Conservation (phyloP, 345 rosid genomes). For the Orychophragmus violaceus region DNA sequence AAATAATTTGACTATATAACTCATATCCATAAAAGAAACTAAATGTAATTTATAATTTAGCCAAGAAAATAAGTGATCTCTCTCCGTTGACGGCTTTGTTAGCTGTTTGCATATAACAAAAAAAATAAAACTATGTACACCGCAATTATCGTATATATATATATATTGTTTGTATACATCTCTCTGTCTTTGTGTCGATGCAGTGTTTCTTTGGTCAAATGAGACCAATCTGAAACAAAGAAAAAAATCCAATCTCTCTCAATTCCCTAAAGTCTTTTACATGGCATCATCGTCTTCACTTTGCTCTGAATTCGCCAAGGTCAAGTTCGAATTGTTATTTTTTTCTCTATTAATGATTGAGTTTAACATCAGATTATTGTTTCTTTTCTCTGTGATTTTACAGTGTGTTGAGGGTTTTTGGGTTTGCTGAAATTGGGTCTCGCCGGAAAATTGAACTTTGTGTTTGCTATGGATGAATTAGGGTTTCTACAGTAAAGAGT, state of each 20-base stretch:
- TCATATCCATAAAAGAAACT: neutral
- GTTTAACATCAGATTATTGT: neutral
- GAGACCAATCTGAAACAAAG: conserved; percentile 30
- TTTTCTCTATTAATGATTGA: neutral
- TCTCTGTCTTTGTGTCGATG: conserved; percentile 13
- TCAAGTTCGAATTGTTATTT: neutral
- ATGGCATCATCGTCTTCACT: conserved; percentile 11
- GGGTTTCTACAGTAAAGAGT: conserved; percentile 1
- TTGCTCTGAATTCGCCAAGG: conserved; percentile 14
- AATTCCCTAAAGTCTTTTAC: neutral
- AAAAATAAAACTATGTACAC: too few species aligned
- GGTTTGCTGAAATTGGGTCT: neutral
- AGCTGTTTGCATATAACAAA: too few species aligned
- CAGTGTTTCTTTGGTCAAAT: conserved; percentile 34
- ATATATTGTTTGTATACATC: neutral
- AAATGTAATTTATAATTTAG: neutral
- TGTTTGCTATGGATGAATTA: neutral
- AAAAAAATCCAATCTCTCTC: conserved; percentile 15
- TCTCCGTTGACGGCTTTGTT: neutral
- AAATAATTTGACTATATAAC: neutral
- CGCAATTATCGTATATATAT: neutral
- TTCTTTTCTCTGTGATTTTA: neutral
- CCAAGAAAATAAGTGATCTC: neutral
- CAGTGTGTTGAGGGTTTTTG: neutral
- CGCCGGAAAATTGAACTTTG: neutral